phyloP scores from a whole-genome alignment of 805 yeast species.

The Saccharomycopsis fermentans region DNA sequence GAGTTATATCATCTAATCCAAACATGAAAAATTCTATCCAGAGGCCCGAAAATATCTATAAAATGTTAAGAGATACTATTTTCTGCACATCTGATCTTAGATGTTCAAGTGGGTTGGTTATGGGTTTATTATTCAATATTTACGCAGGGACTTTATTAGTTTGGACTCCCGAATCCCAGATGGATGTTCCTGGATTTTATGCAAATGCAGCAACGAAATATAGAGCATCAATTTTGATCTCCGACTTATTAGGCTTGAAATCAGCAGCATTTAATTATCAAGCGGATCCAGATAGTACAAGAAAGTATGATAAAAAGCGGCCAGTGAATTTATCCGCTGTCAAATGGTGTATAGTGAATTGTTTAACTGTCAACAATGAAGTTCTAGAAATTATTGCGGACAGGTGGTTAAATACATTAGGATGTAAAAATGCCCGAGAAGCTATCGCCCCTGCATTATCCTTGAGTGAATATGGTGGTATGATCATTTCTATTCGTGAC shows the following conservation, averaged over 20 bases:
- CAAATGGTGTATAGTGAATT: conserved; percentile 83
- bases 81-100: conserved; percentile 51
- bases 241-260: conserved; percentile 83
- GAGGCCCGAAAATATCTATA: conserved; percentile 32
- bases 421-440: conserved; percentile 63
- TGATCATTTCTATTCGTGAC: conserved; percentile 84
- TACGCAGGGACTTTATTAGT: conserved; percentile 75
- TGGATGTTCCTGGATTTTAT: conserved; percentile 77
- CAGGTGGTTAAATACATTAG: conserved; percentile 84
- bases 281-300: conserved; percentile 73
- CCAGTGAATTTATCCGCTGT: conserved; percentile 71
- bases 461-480: conserved; percentile 90
- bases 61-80: conserved; percentile 49
- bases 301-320: conserved; percentile 66
- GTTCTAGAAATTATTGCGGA: conserved; percentile 81
- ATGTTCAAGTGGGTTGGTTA: conserved; percentile 71
- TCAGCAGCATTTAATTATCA: conserved; percentile 90
- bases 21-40: conserved; percentile 14
- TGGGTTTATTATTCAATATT: conserved; percentile 71
- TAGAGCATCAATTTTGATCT: conserved; percentile 62
- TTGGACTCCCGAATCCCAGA: conserved; percentile 65
- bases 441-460: conserved; percentile 86
- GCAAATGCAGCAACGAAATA: conserved; percentile 68
- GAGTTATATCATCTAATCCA: conserved; percentile 58
- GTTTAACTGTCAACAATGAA: conserved; percentile 86